Base-by-base conservation (phyloP, 2,329 filamentous ascomycete genomes). In the Biscogniauxia sp. region DNA sequence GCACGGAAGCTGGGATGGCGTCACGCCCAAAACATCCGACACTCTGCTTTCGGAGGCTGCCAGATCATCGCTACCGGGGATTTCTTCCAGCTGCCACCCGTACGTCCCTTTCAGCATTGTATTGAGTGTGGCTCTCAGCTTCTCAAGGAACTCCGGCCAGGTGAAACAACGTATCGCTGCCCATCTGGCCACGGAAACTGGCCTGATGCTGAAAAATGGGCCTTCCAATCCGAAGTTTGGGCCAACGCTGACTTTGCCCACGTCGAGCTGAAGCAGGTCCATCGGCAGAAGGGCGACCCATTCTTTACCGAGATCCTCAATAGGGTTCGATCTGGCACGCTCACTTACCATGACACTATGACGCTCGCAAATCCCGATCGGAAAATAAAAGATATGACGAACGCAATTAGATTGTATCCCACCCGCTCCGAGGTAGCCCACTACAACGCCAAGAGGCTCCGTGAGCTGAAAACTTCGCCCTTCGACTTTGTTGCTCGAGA, bases 31-130 rank as follows among this genome's bases (percentile, higher is more conserved):
- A 32, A 13, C 7, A 8, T 32, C 28, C 28, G 28, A 32, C 7
- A 32, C 6, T 9, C 59, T 1, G 68, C 75, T 2, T 77, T 78
- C 63, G 79, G 78, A 1, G 84, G 83, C 2, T 76, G 82, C 2
- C 84, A 87, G 65, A 55, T 87, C 13, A 72, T 87, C 9, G 79
- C 85, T 5, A 83, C 82, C 0, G 85, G 85, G 1, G 86, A 88
- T 63, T 87, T 88, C 59, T 86, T 80, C 63, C 84, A 87, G 65
- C 70, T 88, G 0, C 82, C 86, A 0, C 85, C 85, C 0, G 84
- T 88, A 1, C 81, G 79, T 51, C 84, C 84, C 0, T 87, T 88
- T 53, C 62, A 75, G 49, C 69, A 79, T 61, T 87, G 84, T 62
- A 77, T 83, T 5, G 20, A 72, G 1, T 85, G 82, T 64, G 82